phyloP scores from a whole-genome alignment of 805 yeast genomes.

The Candida khao-thaluensis region DNA sequence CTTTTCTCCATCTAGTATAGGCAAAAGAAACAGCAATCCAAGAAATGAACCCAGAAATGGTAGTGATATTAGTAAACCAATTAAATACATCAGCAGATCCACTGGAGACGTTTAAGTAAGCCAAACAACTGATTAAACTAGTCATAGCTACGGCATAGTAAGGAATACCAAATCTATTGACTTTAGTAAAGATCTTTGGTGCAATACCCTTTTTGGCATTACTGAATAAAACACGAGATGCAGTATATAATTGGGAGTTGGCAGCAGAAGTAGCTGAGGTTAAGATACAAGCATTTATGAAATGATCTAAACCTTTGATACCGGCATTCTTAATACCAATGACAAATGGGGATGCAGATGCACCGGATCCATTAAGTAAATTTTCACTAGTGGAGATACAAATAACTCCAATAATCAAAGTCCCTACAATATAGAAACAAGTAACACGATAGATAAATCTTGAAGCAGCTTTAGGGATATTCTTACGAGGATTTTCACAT shows the following conservation, averaged over 20 bases:
- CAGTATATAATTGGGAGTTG: conserved; percentile 41
- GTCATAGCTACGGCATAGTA: conserved; percentile 32
- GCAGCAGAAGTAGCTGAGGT: conserved; percentile 55
- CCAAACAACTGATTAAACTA: conserved; percentile 42
- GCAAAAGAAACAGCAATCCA: conserved; percentile 58
- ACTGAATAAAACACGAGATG: conserved; percentile 43
- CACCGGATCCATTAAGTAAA: conserved; percentile 30
- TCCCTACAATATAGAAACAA: conserved; percentile 39
- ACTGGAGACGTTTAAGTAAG: conserved; percentile 55
- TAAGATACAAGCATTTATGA: conserved; percentile 60
- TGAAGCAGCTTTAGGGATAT: conserved; percentile 56
- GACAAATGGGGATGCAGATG: conserved; percentile 66
- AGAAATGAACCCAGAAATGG: conserved; percentile 64
- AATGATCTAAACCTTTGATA: conserved; percentile 55
- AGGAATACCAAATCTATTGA: conserved; percentile 47
- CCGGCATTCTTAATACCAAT: conserved; percentile 64
- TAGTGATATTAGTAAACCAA: conserved; percentile 65
- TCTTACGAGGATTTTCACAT: conserved; percentile 32
- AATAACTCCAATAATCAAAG: conserved; percentile 41
- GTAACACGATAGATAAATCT: conserved; percentile 54
- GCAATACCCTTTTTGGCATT: conserved; percentile 41
- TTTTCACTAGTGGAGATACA: conserved; percentile 27
- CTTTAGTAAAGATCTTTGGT: conserved; percentile 32
- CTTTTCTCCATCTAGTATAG: conserved; percentile 64
- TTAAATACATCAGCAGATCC: conserved; percentile 54